phyloP scores from a whole-genome alignment of 768 basidiomycete species.

The Suillus lakei region DNA sequence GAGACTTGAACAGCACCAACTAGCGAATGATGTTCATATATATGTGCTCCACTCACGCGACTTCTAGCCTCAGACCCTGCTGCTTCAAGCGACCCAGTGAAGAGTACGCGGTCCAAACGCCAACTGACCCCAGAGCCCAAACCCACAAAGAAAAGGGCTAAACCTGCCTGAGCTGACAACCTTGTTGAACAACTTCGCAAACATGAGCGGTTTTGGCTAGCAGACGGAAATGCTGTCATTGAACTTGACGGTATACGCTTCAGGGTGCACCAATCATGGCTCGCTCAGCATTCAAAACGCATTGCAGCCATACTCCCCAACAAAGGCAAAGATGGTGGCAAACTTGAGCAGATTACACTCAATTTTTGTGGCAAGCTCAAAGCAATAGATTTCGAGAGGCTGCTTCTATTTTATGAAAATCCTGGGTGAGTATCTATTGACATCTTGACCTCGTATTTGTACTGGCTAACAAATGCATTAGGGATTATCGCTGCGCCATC shows the following conservation, averaged over 20 bases:
- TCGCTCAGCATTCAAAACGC: slow-evolving; percentile 24
- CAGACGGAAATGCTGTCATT: slow-evolving; percentile 41
- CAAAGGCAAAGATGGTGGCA: background rate
- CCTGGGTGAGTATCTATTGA: slow-evolving; percentile 1
- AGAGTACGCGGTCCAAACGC: background rate
- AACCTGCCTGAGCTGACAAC: background rate
- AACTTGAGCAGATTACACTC: background rate
- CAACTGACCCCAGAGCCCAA: background rate
- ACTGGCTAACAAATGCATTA: slow-evolving; percentile 15
- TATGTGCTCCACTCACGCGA: background rate
- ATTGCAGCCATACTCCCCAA: slow-evolving; percentile 24
- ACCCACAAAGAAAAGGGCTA: background rate
- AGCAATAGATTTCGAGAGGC: slow-evolving; percentile 3
- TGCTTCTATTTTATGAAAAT: slow-evolving; percentile 7
- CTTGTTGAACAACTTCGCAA: slow-evolving; percentile 1
- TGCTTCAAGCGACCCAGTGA: background rate
- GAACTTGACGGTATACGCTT: slow-evolving; percentile 38
- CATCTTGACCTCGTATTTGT: background rate
- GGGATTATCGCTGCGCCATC: slow-evolving; percentile 29
- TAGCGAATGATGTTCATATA: background rate
- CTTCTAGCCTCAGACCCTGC: background rate
- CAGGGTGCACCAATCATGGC: slow-evolving; percentile 38
- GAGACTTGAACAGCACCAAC: background rate
- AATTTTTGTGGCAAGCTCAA: background rate
- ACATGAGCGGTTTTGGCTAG: slow-evolving; percentile 35